A percentile compares a stretch with the other conserved stretches of the same genome.
phyloP scores from a whole-genome alignment of 495 filamentous ascomycete genomes.

The Talaromyces ruber region DNA sequence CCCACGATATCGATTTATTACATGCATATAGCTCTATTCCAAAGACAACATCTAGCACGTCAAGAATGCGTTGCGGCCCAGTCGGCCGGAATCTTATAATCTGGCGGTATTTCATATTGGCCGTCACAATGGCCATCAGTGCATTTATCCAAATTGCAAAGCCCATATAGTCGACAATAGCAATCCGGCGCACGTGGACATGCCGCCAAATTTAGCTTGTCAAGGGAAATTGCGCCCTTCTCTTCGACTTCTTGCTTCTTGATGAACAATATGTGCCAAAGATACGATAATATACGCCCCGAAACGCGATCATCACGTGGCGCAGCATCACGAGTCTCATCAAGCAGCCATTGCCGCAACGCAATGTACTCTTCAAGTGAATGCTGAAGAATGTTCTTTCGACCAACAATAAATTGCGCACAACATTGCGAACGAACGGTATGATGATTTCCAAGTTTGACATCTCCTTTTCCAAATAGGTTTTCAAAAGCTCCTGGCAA shows the following conservation, averaged over 20 bases:
- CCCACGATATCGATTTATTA: background rate
- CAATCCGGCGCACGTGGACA: conserved; percentile 33
- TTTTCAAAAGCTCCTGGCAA: conserved; percentile 21
- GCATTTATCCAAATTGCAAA: conserved; percentile 23
- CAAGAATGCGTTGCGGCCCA: conserved; percentile 20
- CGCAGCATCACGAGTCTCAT: conserved; percentile 20
- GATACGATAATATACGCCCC: conserved; percentile 31
- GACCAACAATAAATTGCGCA: conserved; percentile 35
- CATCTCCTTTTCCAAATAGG: conserved; percentile 20
- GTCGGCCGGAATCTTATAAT: conserved; percentile 27
- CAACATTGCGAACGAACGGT: conserved; percentile 34
- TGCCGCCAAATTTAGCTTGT: conserved; percentile 25
- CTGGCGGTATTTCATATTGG: conserved; percentile 26
- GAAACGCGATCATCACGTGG: conserved; percentile 28
- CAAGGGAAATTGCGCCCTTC: conserved; percentile 30
- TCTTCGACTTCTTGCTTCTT: conserved; percentile 15
- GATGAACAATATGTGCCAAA: conserved; percentile 39
- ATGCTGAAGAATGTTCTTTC: conserved; percentile 27
- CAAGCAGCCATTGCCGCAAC: conserved; percentile 35
- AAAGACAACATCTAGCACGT: background rate
- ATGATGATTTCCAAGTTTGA: conserved; percentile 19
- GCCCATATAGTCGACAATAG: conserved; percentile 37
- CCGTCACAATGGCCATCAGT: conserved; percentile 22
- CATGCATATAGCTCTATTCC: background rate
- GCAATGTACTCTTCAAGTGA: conserved; percentile 29